phyloP scores from a whole-genome alignment of 2,329 filamentous ascomycete species.

The Rutstroemia sp. region DNA sequence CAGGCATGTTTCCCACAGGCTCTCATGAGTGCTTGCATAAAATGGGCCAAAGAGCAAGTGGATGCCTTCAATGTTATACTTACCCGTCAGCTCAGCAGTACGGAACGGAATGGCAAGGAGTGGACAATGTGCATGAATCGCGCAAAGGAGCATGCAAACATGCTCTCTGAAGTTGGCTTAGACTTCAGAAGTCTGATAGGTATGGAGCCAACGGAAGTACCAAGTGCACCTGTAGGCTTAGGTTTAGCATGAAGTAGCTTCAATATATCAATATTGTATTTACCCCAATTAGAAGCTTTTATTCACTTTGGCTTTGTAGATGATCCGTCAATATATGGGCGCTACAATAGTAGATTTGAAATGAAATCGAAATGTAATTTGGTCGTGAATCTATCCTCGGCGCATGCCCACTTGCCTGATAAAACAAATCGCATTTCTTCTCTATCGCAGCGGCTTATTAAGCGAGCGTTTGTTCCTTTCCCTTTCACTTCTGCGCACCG shows the following conservation, averaged over 20 bases:
- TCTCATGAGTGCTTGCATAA: constrained; percentile 91
- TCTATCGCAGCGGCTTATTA: constrained; percentile 5
- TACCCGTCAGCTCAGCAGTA: constrained; percentile 76
- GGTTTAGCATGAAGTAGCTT: constrained; percentile 17
- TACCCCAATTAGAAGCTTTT: background rate
- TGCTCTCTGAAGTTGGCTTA: constrained; percentile 77
- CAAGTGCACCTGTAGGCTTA: constrained; percentile 34
- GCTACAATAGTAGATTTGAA: background rate
- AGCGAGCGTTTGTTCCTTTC: constrained; percentile 6
- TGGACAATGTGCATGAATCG: constrained; percentile 80
- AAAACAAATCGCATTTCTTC: background rate
- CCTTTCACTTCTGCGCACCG: constrained; percentile 10
- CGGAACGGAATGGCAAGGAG: constrained; percentile 64
- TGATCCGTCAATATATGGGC: background rate
- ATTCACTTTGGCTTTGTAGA: background rate
- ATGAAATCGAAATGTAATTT: too few relatives aligned
- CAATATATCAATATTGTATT: background rate
- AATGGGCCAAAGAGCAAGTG: constrained; percentile 95
- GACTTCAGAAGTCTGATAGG: constrained; percentile 84
- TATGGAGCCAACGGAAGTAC: constrained; percentile 33
- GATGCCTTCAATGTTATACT: constrained; percentile 84
- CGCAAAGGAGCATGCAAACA: constrained; percentile 70
- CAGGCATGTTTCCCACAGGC: constrained; percentile 77
- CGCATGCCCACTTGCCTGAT: constrained; percentile 8
- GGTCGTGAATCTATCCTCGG: background rate